Base-by-base conservation (phyloP, 2,329 filamentous ascomycete genomes). In the Talaromyces sp. region DNA sequence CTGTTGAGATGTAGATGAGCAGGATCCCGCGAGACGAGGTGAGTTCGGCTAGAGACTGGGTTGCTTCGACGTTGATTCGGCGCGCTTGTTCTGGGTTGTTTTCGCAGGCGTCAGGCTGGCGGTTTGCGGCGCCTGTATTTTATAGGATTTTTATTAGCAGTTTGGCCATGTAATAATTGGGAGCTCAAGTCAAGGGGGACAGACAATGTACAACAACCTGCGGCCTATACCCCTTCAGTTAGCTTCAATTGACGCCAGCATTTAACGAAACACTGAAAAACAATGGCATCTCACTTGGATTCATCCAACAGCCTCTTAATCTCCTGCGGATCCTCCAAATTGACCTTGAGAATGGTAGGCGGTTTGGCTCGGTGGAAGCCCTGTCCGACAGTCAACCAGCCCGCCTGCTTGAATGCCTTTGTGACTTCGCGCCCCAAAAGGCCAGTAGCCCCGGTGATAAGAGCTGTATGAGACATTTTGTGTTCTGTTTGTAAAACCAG, bases 61-160 rank as follows among this genome's bases (percentile, higher is more conserved):
- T 89, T 2, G 91, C 89, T 3, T 85, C 81, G 13, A 93, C 85
- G 69, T 96, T 96, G 68, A 96, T 80, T 19, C 82, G 82, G 62
- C 83, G 84, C 3, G 91, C 90, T 58, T 86, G 89, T 62, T 87
- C 84, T 2, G 91, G 92, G 72, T 96, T 86, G 65, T 85, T 83
- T 68, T 92, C 89, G 70, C 92, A 93, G 71, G 89, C 89, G 75
- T 96, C 92, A 2, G 93, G 92, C 69, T 89, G 96, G 63, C 91
- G 86, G 74, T 96, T 93, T 52, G 92, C 92, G 46, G 92, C 93
- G 71, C 89, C 89, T 93, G 56, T 27, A 51, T 8, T 53, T 27
- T n/a, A 14, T 6, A 54, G 3, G 14, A 24, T 49, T 32, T 19
- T 51, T 24, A 32, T 31, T 14, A 55, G 53, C 17, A 52, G 17